Percentiles rank a stretch among this genome's conserved stretches.
Evolutionary conservation across 225 moss, liverwort and hornwort genomes (phyloP).

Genomic region (Physcomitrium patens): DNA sequence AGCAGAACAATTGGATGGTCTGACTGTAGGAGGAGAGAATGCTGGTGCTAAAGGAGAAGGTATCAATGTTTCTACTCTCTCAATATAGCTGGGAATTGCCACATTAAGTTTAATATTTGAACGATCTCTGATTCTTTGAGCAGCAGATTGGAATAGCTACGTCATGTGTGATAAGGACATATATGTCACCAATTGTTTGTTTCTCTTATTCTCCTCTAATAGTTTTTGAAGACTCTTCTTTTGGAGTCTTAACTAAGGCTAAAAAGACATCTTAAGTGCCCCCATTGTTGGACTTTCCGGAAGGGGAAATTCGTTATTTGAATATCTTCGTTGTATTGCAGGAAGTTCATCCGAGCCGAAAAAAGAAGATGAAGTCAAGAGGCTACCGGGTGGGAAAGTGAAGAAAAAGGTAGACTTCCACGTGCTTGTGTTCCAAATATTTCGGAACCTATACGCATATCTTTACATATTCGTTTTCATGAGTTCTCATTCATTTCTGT

Average conservation of each 20-base stretch:
- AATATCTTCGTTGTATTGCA: constrained; percentile 32
- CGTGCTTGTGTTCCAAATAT: constrained; percentile 52
- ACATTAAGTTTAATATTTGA: constrained; percentile 6
- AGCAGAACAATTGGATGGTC: constrained; percentile 86
- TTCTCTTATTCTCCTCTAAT: neutral
- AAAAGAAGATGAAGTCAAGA: constrained; percentile 93
- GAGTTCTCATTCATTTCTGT: constrained; percentile 20
- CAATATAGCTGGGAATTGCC: constrained; percentile 5
- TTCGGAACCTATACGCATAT: constrained; percentile 13
- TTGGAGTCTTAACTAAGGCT: neutral
- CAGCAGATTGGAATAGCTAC: neutral
- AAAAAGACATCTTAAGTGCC: neutral
- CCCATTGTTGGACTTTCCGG: neutral
- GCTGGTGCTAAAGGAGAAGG: constrained; percentile 67
- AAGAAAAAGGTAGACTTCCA: constrained; percentile 96
- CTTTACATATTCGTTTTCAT: constrained; percentile 9
- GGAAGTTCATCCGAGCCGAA: constrained; percentile 91
- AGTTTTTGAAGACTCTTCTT: neutral
- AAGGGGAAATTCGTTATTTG: constrained; percentile 6
- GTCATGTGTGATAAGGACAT: neutral
- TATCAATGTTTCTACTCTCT: constrained; percentile 26
- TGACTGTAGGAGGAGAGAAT: constrained; percentile 72
- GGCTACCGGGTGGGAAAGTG: constrained; percentile 97
- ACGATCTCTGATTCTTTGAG: neutral
- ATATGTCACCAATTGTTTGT: neutral